Base-by-base conservation (phyloP, 2,329 filamentous ascomycete species). In the Aspergillus caelatus region DNA sequence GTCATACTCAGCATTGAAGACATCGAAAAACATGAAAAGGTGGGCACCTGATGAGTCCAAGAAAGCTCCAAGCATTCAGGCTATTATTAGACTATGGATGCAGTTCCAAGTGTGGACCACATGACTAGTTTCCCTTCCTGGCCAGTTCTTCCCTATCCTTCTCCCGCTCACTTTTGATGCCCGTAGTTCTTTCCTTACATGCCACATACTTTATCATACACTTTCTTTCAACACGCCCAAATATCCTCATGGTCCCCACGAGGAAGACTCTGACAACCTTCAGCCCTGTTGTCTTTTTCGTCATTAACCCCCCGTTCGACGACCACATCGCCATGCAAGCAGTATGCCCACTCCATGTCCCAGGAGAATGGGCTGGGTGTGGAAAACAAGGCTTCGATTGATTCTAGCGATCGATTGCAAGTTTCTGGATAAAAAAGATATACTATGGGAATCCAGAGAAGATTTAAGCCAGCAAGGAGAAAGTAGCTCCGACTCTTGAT, bases 391-490 rank as follows among this genome's bases (percentile, higher is more conserved):
- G 78, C 74, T 41, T 84, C 80, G 46, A 85, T 84, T 3, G 81
- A 83, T 65, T 85, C 84, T 4, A 85, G 75, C 6, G 82, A 83
- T n/a, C 83, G 77, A 55, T 77, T 75, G 2, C 78, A 72, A 0
- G 85, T 87, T 69, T 88, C 86, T 0, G 85, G 85, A 56, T 83
- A 85, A 68, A 82, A 79, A n/a, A 84, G 70, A 68, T 78, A 85
- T 43, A 85, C 74, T n/a, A 83, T 77, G 0, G 83, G 82, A 9
- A 85, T 79, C 75, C 80, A 84, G 9, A 85, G 66, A 12, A 86
- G 68, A 65, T 86, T 86, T 36, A 86, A 69, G 4, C 78, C 82
- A 3, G 80, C 83, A 58, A 86, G 84, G 56, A 86, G 77, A 66
- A 85, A 81, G 67, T 85, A 86, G 0, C 82, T 85, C 10, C 80